A percentile compares a stretch with the other conserved stretches of the same genome.
phyloP scores from a whole-genome alignment of 2,329 filamentous ascomycete species.

The Clarireedia monteithiana region DNA sequence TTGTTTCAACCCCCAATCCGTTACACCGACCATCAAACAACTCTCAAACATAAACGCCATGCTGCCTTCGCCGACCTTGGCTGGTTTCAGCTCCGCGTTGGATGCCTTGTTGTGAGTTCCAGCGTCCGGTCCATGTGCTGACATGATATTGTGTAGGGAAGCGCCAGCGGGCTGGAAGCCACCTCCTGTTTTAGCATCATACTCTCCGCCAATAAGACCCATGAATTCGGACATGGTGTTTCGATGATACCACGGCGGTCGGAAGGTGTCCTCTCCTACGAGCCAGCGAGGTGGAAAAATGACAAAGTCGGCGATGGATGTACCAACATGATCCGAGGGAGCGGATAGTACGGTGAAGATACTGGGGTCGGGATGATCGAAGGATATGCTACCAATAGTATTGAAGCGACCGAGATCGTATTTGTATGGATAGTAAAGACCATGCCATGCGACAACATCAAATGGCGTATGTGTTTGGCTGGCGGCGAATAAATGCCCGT shows the following conservation, averaged over 20 bases:
- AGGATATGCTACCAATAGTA: constrained; percentile 64
- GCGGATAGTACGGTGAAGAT: constrained; percentile 65
- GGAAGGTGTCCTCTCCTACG: constrained; percentile 51
- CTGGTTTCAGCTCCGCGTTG: constrained; percentile 44
- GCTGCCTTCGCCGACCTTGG: constrained; percentile 50
- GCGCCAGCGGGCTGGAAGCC: constrained; percentile 55
- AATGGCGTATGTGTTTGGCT: constrained; percentile 65
- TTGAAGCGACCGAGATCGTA: constrained; percentile 75
- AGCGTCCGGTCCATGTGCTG: constrained; percentile 51
- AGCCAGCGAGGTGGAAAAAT: constrained; percentile 60
- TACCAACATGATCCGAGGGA: constrained; percentile 45
- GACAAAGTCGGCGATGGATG: constrained; percentile 56
- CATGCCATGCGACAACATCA: constrained; percentile 75
- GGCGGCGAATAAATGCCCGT: constrained; percentile 57
- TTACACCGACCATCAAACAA: constrained; percentile 62
- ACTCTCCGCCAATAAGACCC: constrained; percentile 53
- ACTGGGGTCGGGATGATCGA: constrained; percentile 70
- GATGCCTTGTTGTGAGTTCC: constrained; percentile 48
- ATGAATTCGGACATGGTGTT: constrained; percentile 61
- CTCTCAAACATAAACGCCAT: constrained; percentile 61
- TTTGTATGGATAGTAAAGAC: constrained; percentile 73
- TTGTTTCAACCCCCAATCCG: constrained; percentile 62
- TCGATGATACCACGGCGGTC: constrained; percentile 56
- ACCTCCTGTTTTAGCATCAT: constrained; percentile 48
- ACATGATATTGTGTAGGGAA: constrained; percentile 56